Evolutionary conservation across 2,329 filamentous ascomycete species (phyloP).

Genomic region (Alternaria sp.): DNA sequence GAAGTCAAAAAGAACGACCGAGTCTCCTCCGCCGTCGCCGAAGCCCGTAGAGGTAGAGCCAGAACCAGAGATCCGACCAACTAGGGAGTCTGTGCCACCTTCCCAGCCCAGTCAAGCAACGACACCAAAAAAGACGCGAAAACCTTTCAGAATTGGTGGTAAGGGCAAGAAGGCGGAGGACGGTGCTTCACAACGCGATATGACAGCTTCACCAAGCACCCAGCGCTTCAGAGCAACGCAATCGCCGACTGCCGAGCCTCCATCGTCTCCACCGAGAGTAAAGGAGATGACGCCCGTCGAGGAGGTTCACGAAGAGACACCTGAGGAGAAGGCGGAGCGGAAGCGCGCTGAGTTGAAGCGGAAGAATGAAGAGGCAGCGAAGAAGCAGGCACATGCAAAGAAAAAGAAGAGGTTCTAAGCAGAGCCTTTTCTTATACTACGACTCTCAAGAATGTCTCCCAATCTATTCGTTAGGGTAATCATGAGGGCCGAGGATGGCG

Average conservation of each 20-base stretch:
- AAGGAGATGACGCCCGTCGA: slow-evolving; percentile 18
- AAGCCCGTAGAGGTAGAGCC: not conserved
- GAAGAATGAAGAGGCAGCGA: slow-evolving; percentile 59
- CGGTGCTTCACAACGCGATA: slow-evolving; percentile 4
- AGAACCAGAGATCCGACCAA: not conserved
- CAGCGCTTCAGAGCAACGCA: slow-evolving; percentile 5
- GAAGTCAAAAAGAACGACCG: slow-evolving; percentile 17
- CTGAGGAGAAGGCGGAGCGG: slow-evolving; percentile 61
- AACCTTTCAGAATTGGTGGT: slow-evolving; percentile 44
- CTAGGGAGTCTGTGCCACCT: not conserved
- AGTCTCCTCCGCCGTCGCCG: not conserved
- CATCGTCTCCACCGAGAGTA: slow-evolving; percentile 13
- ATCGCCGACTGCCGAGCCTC: slow-evolving; percentile 12
- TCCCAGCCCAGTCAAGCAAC: slow-evolving; percentile 4
- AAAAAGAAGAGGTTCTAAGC: slow-evolving; percentile 41
- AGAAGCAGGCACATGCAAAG: slow-evolving; percentile 55
- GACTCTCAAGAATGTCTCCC: not conserved
- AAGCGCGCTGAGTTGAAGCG: slow-evolving; percentile 64
- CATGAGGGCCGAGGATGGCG: too few relatives aligned
- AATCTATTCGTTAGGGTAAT: not conserved
- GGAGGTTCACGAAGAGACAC: slow-evolving; percentile 45
- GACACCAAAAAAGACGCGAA: slow-evolving; percentile 23
- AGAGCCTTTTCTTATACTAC: too few relatives aligned
- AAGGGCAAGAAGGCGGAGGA: slow-evolving; percentile 25
- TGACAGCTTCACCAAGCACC: slow-evolving; percentile 7